Evolutionary conservation across 179 eudicot species (phyloP).

Genomic region (Corrigiola litoralis): DNA sequence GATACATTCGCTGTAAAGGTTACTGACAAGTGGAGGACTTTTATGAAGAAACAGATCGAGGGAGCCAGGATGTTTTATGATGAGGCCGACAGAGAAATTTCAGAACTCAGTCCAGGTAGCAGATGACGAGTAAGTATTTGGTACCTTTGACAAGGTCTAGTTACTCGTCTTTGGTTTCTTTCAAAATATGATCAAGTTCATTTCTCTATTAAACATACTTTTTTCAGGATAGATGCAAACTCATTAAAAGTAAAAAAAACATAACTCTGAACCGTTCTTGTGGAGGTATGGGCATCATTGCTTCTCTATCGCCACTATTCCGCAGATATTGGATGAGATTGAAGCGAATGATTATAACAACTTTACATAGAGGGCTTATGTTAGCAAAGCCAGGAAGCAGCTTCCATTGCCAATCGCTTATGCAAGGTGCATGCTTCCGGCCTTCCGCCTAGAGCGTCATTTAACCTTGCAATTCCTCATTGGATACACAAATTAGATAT

Average conservation of each 20-base stretch:
- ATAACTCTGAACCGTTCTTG: too few species aligned
- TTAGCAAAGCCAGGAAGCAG: constrained; percentile 70
- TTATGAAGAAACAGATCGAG: constrained; percentile 87
- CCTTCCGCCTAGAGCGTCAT: constrained; percentile 32
- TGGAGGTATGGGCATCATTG: constrained; percentile 90
- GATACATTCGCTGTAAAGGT: constrained; percentile 86
- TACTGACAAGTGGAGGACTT: constrained; percentile 86
- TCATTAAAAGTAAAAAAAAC: too few species aligned
- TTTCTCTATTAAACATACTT: not conserved
- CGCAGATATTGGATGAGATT: constrained; percentile 77
- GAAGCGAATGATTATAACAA: constrained; percentile 87
- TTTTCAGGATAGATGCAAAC: too few species aligned
- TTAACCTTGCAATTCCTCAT: constrained; percentile 34
- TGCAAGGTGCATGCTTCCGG: constrained; percentile 54
- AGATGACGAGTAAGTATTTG: constrained; percentile 80
- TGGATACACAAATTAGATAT: too few species aligned
- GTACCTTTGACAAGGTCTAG: not conserved
- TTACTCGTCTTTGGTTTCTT: not conserved
- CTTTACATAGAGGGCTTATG: constrained; percentile 81
- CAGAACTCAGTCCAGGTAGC: constrained; percentile 75
- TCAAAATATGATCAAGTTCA: not conserved
- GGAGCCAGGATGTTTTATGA: constrained; percentile 84
- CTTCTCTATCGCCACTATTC: constrained; percentile 65
- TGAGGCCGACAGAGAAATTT: constrained; percentile 74
- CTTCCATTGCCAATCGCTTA: constrained; percentile 77